A percentile compares a stretch with the other conserved stretches of the same genome.
Conservation (phyloP, 192 early-diverging fungal species). For the Coemansia asiatica region DNA sequence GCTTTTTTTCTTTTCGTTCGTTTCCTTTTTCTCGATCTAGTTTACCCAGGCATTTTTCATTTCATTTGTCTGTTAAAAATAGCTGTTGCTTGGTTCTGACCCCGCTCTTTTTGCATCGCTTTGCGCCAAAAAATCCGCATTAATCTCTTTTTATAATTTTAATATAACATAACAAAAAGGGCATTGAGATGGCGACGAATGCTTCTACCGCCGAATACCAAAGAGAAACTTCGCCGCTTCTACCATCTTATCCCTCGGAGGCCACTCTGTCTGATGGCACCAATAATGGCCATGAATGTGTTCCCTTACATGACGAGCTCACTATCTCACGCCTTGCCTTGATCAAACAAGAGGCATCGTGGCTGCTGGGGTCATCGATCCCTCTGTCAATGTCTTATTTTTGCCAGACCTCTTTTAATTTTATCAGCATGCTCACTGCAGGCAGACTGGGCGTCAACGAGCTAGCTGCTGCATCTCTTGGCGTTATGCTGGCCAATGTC, state of each 20-base stretch:
- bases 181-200: background rate
- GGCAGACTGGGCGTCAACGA: slow-evolving; percentile 66
- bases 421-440: slow-evolving; percentile 64
- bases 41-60: too few relatives aligned
- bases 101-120: too few relatives aligned
- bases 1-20: slow-evolving; percentile 1
- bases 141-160: background rate
- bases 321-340: slow-evolving; percentile 15
- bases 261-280: slow-evolving; percentile 31
- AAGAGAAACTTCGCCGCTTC: slow-evolving; percentile 11
- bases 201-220: background rate
- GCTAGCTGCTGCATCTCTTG: slow-evolving; percentile 68
- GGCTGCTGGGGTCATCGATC: slow-evolving; percentile 38
- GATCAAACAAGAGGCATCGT: slow-evolving; percentile 35
- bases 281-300: background rate
- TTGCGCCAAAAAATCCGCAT: too few relatives aligned
- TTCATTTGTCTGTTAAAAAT: too few relatives aligned
- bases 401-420: slow-evolving; percentile 64
- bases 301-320: slow-evolving; percentile 25
- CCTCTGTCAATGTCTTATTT: slow-evolving; percentile 65
- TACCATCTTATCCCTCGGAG: slow-evolving; percentile 25
- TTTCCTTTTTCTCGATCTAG: background rate
- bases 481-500: slow-evolving; percentile 68
- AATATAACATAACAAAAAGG: too few relatives aligned
- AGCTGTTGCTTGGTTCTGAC: too few relatives aligned